Percentiles rank a stretch among this genome's conserved stretches.
Evolutionary conservation across 306 rosid genomes (phyloP).

Genomic region (Begonia peltatifolia): DNA sequence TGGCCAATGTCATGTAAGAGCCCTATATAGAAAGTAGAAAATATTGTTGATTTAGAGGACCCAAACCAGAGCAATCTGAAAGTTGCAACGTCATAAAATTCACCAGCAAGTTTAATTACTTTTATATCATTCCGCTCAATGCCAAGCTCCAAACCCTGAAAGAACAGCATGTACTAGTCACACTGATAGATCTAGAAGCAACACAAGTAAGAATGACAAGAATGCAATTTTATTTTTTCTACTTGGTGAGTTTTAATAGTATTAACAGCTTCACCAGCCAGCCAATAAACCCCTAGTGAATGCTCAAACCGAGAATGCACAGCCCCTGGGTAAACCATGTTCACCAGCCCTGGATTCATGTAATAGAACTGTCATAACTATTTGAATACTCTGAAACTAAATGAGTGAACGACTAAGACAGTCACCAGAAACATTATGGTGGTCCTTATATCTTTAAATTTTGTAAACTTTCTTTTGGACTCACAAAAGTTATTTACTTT

Average conservation of each 20-base stretch:
- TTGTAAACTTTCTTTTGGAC: too few relatives aligned
- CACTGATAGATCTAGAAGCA: conserved; percentile 1
- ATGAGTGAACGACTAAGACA: too few relatives aligned
- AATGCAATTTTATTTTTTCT: background rate
- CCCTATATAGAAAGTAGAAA: conserved; percentile 23
- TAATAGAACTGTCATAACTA: too few relatives aligned
- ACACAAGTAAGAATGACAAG: conserved; percentile 1
- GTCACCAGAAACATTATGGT: too few relatives aligned
- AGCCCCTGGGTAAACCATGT: conserved; percentile 86
- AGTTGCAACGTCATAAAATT: background rate
- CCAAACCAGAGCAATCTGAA: background rate
- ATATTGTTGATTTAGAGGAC: background rate
- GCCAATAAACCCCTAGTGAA: conserved; percentile 91
- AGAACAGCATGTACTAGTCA: conserved; percentile 3
- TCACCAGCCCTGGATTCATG: conserved; percentile 39
- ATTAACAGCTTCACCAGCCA: conserved; percentile 70
- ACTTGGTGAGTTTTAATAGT: conserved; percentile 60
- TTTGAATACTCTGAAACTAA: too few relatives aligned
- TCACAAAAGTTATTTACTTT: too few relatives aligned
- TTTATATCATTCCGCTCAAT: conserved; percentile 69
- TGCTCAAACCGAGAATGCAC: conserved; percentile 89
- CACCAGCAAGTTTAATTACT: conserved; percentile 89
- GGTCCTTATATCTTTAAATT: too few relatives aligned
- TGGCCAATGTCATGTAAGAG: conserved; percentile 96
- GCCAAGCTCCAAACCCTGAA: conserved; percentile 80